These are phyloP conservation scores for Coniochaeta ligniaria DNA, from an alignment of 2,329 filamentous ascomycete species.

Conservation along the genomic window DNA sequence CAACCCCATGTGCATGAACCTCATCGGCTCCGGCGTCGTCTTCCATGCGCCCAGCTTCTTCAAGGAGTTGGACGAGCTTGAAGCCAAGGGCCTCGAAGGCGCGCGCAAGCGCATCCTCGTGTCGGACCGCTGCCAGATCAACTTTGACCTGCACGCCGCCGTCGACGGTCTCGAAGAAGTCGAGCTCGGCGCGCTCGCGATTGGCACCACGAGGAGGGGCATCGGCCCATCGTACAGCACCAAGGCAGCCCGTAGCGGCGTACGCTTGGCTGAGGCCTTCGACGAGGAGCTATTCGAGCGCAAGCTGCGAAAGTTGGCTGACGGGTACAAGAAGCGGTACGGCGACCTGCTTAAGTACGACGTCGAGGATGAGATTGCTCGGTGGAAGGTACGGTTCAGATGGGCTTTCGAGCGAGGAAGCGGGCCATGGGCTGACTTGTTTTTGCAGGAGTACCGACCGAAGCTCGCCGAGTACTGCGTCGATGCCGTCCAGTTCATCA, in stretches of 20 bases:
- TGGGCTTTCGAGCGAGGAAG: not conserved
- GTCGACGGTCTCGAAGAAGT: slow-evolving; percentile 59
- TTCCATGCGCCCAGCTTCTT: slow-evolving; percentile 57
- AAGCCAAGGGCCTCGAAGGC: slow-evolving; percentile 47
- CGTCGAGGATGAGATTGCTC: slow-evolving; percentile 60
- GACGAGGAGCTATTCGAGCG: slow-evolving; percentile 57
- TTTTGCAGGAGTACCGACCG: slow-evolving; percentile 50
- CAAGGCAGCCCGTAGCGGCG: slow-evolving; percentile 44
- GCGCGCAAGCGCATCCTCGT: slow-evolving; percentile 51
- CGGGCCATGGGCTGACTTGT: slow-evolving; percentile 14
- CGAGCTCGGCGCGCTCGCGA: slow-evolving; percentile 28
- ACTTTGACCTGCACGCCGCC: slow-evolving; percentile 53
- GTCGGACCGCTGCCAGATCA: slow-evolving; percentile 50
- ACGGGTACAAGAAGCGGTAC: slow-evolving; percentile 61
- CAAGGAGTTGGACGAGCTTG: slow-evolving; percentile 50
- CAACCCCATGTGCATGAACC: slow-evolving; percentile 62
- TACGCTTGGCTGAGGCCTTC: slow-evolving; percentile 62
- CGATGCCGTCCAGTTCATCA: slow-evolving; percentile 60
- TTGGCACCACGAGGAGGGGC: slow-evolving; percentile 28
- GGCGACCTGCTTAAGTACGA: slow-evolving; percentile 49
- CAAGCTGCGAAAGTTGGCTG: slow-evolving; percentile 55
- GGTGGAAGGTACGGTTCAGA: not conserved
- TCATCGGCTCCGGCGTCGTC: slow-evolving; percentile 64
- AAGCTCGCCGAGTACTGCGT: slow-evolving; percentile 54
- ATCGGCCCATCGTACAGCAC: slow-evolving; percentile 9